A percentile compares a stretch with the other conserved stretches of the same genome.
These are phyloP conservation scores for Bothriochloa decipiens DNA, from an alignment of 176 grass and related monocot species.

Conservation along the genomic window DNA sequence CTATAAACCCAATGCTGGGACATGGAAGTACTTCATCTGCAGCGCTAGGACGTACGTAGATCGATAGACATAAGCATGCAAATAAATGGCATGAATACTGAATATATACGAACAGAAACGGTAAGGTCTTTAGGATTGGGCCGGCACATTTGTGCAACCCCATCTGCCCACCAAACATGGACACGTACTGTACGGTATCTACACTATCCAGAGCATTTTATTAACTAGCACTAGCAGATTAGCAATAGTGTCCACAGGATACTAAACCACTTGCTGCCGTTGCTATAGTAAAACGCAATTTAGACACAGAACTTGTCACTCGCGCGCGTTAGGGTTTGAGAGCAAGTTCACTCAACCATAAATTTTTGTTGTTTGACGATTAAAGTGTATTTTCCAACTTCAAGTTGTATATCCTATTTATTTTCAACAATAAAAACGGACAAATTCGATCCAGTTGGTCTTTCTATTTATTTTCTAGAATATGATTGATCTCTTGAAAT, in stretches of 20 bases:
- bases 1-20: neutral
- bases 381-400: too few species aligned
- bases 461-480: too few species aligned
- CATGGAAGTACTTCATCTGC: neutral
- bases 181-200: conserved; percentile 14
- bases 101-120: neutral
- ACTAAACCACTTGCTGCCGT: neutral
- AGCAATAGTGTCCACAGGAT: neutral
- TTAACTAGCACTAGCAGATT: neutral
- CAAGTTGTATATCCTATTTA: too few species aligned
- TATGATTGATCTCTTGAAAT: too few species aligned
- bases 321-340: neutral
- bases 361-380: too few species aligned
- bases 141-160: conserved; percentile 19
- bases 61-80: neutral
- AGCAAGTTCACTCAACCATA: neutral
- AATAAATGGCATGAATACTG: conserved; percentile 32
- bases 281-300: conserved; percentile 13
- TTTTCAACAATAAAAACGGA: too few species aligned
- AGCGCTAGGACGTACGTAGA: neutral
- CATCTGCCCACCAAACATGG: conserved; percentile 4
- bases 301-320: neutral
- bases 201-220: conserved; percentile 21
- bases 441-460: too few species aligned
- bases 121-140: conserved; percentile 1